Evolutionary conservation across 768 basidiomycete genomes (phyloP).

Genomic region (Trametes maxima): DNA sequence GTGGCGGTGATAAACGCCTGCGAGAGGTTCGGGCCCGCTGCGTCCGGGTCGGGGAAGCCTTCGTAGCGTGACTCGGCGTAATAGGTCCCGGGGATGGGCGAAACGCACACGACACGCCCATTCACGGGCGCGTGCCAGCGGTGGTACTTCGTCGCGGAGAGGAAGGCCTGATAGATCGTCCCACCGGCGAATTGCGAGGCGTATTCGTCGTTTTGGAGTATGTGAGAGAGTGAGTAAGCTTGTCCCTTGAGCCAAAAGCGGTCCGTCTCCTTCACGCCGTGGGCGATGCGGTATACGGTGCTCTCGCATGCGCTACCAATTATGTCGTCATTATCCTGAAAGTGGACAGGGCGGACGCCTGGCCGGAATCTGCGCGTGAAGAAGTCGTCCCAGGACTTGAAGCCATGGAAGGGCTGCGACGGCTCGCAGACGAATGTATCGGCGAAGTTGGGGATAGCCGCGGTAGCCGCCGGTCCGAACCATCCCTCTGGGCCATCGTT

Average conservation of each 20-base stretch:
- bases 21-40: constrained; percentile 28
- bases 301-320: constrained; percentile 60
- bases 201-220: constrained; percentile 47
- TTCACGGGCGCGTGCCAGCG: constrained; percentile 65
- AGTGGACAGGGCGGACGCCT: constrained; percentile 20
- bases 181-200: constrained; percentile 50
- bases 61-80: constrained; percentile 42
- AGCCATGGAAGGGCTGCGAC: constrained; percentile 34
- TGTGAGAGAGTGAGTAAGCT: constrained; percentile 59
- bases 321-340: constrained; percentile 27
- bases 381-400: constrained; percentile 38
- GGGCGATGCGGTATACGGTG: constrained; percentile 43
- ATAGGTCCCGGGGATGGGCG: constrained; percentile 54
- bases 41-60: constrained; percentile 31
- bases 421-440: constrained; percentile 41
- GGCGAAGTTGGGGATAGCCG: constrained; percentile 21
- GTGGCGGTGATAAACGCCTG: constrained; percentile 46
- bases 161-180: constrained; percentile 58
- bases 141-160: constrained; percentile 57
- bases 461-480: constrained; percentile 44
- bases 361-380: constrained; percentile 39
- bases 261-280: constrained; percentile 44
- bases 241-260: constrained; percentile 65
- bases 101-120: constrained; percentile 43
- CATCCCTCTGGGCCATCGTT: constrained; percentile 44